Base-by-base conservation (phyloP, 495 filamentous ascomycete genomes). In the Aspergillus ostianus region DNA sequence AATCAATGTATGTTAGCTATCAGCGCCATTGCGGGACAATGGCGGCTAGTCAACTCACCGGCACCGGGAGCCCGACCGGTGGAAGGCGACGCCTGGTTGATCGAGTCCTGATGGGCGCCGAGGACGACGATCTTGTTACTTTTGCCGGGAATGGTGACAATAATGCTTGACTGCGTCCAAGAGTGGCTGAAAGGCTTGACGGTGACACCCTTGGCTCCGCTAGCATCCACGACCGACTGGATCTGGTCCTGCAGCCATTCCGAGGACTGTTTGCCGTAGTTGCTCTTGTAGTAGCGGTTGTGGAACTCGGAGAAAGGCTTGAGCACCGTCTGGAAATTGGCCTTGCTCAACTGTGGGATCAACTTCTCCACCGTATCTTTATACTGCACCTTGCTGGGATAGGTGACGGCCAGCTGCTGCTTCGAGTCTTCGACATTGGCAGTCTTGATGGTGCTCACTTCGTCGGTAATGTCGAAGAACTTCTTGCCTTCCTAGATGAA, bases 161-260 rank as follows among this genome's bases (percentile, higher is more conserved):
- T 54, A 9, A 54, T 13, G 20, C 52, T 54, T 2, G 52, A 54
- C n/a, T 54, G 52, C 3, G 52, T 12, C 15, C 41, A 54, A 6
- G 30, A 15, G 36, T 54, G 52, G 6, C 20, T 19, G 32, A 54
- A 54, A 6, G 52, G 36, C 52, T 45, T 46, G 12, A 54, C 52
- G 7, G 52, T 54, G 32, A 45, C 52, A 2, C 30, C 36, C 36
- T 54, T 54, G 8, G 36, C 52, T 4, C 19, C 32, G 19, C 52
- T 54, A 2, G 30, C 30, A 26, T 32, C 17, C 1, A 54, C 23
- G 19, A 54, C 23, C 18, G 17, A 32, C 17, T 54, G 32, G 19
- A 54, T 44, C 20, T 54, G 27, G 36, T 4, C 52, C 36, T 54
- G 52, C n/a, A 54, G 36, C 52, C 52, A 54, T 20, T 44, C 36